Evolutionary conservation across 345 rosid genomes (phyloP).

Genomic region (Rhodamnia rubescens): DNA sequence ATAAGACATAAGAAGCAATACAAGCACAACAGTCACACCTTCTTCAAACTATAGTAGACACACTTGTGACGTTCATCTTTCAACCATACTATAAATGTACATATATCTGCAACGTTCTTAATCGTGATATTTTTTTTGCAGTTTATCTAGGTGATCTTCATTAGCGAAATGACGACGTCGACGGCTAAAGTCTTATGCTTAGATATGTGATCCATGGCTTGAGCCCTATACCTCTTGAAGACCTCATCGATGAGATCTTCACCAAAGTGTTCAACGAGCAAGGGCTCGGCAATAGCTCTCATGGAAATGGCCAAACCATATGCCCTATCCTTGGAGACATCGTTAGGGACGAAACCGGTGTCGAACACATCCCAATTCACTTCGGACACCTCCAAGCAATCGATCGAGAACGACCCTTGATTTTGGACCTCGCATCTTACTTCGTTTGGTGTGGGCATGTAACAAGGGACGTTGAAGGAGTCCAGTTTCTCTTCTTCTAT

Average conservation of each 20-base stretch:
- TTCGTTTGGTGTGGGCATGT: constrained; percentile 34
- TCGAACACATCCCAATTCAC: constrained; percentile 22
- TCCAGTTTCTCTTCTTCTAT: constrained; percentile 27
- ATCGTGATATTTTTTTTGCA: not conserved
- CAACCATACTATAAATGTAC: not conserved
- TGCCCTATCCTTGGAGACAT: constrained; percentile 3
- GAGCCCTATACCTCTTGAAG: constrained; percentile 1
- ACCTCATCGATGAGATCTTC: constrained; percentile 14
- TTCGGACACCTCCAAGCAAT: constrained; percentile 19
- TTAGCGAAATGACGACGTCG: not conserved
- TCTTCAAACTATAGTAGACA: not conserved
- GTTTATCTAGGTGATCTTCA: not conserved
- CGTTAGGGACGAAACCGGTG: not conserved
- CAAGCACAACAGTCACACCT: not conserved
- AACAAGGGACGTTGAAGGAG: constrained; percentile 37
- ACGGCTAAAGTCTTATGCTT: constrained; percentile 1
- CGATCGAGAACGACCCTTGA: constrained; percentile 30
- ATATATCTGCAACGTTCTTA: not conserved
- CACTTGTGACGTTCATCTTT: not conserved
- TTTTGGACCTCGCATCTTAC: constrained; percentile 17
- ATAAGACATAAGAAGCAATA: not conserved
- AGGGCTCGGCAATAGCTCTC: constrained; percentile 43
- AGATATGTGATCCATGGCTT: not conserved
- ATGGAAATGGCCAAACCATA: constrained; percentile 29
- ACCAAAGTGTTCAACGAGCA: constrained; percentile 37